Evolutionary conservation across 2,329 filamentous ascomycete species (phyloP), one percentile per base, ranked within the genome.

Genomic region (Clarireedia monteithiana): DNA sequence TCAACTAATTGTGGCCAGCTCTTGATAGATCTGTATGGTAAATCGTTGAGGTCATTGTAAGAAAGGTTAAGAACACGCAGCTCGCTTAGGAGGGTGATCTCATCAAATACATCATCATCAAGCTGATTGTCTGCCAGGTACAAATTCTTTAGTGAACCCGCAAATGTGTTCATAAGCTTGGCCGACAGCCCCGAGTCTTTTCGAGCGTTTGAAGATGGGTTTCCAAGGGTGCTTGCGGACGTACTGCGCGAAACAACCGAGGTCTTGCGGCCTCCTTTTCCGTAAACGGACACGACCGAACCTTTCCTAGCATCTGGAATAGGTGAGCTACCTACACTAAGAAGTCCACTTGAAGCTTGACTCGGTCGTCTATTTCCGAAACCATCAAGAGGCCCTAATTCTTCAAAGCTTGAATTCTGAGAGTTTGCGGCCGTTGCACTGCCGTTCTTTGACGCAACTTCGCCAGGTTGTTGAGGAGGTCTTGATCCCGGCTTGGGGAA

Each of bases 111-210:
- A 64, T 97, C 92, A 65, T 97, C 94, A 55, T 94, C 89, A 24
- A 99, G 80, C 59, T 91, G 84, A 69, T 99, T 99, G 69, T 99
- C 94, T 6, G 94, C 94, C 58, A 99, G 77, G 66, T 89, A 92
- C 0, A 99, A 74, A 66, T 95, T 87, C 50, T 86, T 81, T 59
- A 99, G 74, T 5, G 91, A 95, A 6, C 85, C 86, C 7, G 90
- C 88, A 75, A 99, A 97, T 0, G 94, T 99, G 61, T 86, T 89
- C 17, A 85, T 82, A 56, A 95, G 75, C 64, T 88, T 84, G 64
- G 86, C 86, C 15, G 89, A 91, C 56, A 95, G 76, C 47, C 85
- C 89, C 0, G 94, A 97, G 70, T 99, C 94, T 72, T 99, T 99
- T 63, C 94, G 81, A 39, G 70, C 73, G 3, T 83, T 77, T 6